phyloP scores from a whole-genome alignment of 805 yeast genomes.

The Kodamaea lidongshanica region DNA sequence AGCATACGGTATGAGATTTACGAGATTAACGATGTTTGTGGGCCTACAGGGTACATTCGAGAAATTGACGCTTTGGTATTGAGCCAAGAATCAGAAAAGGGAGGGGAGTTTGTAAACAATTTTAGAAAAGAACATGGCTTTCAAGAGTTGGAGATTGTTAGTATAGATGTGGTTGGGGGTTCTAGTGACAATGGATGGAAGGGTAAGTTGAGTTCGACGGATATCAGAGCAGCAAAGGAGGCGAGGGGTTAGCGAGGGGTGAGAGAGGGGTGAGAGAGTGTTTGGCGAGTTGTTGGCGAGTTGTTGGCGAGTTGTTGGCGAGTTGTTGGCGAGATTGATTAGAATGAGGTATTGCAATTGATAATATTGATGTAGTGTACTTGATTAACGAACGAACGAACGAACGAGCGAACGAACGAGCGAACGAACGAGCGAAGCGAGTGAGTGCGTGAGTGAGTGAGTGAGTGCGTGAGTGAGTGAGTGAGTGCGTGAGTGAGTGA shows the following conservation, averaged over 20 bases:
- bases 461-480: too few relatives aligned
- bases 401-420: too few relatives aligned
- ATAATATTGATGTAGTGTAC: too few relatives aligned
- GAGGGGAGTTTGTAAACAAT: slow-evolving; percentile 69
- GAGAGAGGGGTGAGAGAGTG: too few relatives aligned
- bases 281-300: background rate
- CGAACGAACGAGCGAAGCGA: too few relatives aligned
- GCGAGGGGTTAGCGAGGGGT: slow-evolving; percentile 2
- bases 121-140: slow-evolving; percentile 54
- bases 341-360: too few relatives aligned
- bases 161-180: slow-evolving; percentile 57
- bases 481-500: too few relatives aligned
- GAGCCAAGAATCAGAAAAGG: slow-evolving; percentile 70
- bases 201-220: slow-evolving; percentile 82
- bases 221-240: slow-evolving; percentile 44
- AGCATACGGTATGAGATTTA: slow-evolving; percentile 43
- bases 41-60: slow-evolving; percentile 77
- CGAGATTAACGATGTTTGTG: slow-evolving; percentile 79
- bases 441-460: too few relatives aligned
- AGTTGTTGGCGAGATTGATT: too few relatives aligned
- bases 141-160: slow-evolving; percentile 34
- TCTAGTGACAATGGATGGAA: slow-evolving; percentile 45
- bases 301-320: background rate
- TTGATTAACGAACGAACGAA: too few relatives aligned
- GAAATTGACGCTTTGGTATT: slow-evolving; percentile 77